Percentiles rank a stretch among this genome's conserved stretches.
phyloP scores from a whole-genome alignment of 495 filamentous ascomycete species.

The Stereocaulon alpinum region DNA sequence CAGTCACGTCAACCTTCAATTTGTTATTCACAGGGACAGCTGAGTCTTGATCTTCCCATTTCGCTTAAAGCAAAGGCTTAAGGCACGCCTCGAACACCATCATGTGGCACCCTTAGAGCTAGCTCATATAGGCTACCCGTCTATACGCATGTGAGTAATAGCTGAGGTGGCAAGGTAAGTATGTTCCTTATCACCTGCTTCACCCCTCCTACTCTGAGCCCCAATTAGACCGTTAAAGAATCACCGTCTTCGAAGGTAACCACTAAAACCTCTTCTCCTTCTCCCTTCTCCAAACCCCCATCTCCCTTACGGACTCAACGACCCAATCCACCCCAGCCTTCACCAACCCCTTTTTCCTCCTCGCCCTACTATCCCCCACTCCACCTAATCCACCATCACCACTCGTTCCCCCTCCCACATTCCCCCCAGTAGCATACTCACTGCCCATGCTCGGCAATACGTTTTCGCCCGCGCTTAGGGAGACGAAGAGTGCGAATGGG shows the following conservation, averaged over 20 bases:
- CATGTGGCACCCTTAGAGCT: too few relatives aligned
- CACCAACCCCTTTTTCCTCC: conserved; percentile 51
- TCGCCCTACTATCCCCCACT: conserved; percentile 36
- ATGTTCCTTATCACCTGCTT: too few relatives aligned
- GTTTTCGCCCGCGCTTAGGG: conserved; percentile 84
- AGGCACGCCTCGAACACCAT: too few relatives aligned
- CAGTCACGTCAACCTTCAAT: background rate
- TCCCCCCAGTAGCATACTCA: conserved; percentile 52
- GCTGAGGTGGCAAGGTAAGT: too few relatives aligned
- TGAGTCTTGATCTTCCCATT: too few relatives aligned
- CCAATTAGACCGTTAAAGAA: background rate
- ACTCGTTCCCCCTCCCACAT: background rate
- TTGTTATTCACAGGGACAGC: background rate
- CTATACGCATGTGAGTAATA: too few relatives aligned
- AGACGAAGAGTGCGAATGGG: conserved; percentile 91
- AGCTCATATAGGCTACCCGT: too few relatives aligned
- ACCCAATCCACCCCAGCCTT: conserved; percentile 78
- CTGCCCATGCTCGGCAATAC: conserved; percentile 79
- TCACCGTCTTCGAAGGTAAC: background rate
- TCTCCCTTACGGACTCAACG: conserved; percentile 61
- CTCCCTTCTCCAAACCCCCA: conserved; percentile 54
- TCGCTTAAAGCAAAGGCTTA: too few relatives aligned
- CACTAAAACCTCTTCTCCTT: conserved; percentile 31
- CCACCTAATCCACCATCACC: conserved; percentile 35
- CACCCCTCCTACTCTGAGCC: background rate